phyloP scores from a whole-genome alignment of 2,329 filamentous ascomycete species.

The Epichloe sp. region DNA sequence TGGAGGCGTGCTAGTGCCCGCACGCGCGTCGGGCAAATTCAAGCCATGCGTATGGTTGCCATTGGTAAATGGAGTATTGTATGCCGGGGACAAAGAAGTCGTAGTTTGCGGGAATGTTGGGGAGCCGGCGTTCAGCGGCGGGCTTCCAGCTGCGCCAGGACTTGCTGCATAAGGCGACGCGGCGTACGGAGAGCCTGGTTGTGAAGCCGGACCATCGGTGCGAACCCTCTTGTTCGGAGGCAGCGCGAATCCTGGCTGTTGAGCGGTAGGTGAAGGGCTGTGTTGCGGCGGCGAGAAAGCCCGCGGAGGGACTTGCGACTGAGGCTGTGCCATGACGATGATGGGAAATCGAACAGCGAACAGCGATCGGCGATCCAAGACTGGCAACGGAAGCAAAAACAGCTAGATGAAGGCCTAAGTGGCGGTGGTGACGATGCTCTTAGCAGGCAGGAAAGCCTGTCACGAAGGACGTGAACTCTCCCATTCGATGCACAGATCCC shows the following conservation, averaged over 20 bases:
- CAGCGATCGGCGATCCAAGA: background rate
- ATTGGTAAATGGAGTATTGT: constrained; percentile 26
- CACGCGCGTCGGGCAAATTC: constrained; percentile 22
- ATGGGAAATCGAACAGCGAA: constrained; percentile 1
- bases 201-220: constrained; percentile 51
- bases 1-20: constrained; percentile 18
- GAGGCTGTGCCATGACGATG: constrained; percentile 44
- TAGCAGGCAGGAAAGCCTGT: constrained; percentile 38
- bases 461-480: constrained; percentile 29
- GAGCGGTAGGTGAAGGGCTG: constrained; percentile 46
- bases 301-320: constrained; percentile 35
- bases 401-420: background rate
- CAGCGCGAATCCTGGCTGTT: constrained; percentile 39
- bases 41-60: constrained; percentile 22
- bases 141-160: constrained; percentile 29
- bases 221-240: constrained; percentile 55
- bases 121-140: constrained; percentile 23
- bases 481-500: constrained; percentile 29
- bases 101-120: constrained; percentile 23
- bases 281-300: constrained; percentile 51
- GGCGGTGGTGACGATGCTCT: constrained; percentile 15
- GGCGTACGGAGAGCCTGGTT: constrained; percentile 50
- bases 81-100: constrained; percentile 18
- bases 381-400: constrained; percentile 4
- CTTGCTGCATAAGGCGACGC: constrained; percentile 37